Evolutionary conservation across 805 yeast genomes (phyloP), one percentile per base, ranked within the genome.

Genomic region (Zygoascus tannicola): DNA sequence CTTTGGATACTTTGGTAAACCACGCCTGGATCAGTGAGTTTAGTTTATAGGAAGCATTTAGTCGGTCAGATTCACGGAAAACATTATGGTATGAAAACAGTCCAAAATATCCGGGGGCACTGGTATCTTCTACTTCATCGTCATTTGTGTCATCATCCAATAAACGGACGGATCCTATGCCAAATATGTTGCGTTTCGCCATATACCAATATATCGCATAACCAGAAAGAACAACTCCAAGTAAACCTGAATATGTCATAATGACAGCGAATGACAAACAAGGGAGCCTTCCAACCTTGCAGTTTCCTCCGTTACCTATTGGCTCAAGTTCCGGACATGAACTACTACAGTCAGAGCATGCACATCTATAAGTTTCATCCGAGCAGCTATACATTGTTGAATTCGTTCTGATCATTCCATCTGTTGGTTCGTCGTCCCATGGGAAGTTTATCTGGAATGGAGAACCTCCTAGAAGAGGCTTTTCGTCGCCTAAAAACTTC

Each of bases 381-480:
- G 77, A 73, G 59, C 97, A 90, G 12, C 48, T 41, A 43, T 62
- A 55, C 2, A 63, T 55, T 2, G 56, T 44, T 0, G 54, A 53
- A 37, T 58, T 54, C 5, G 21, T 20, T 8, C 62, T 45, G 12
- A 68, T 56, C 33, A 55, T 56, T 51, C 73, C 56, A 1, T 48
- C 50, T 23, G 44, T 35, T 3, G 53, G 72, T 61, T 33, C 51
- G 26, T 46, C 47, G 10, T 59, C 56, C 66, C 77, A 85, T 2
- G 68, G 64, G 60, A 78, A 87, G 58, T 87, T 81, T 49, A 90
- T 88, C 60, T 90, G 97, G 59, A 90, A 86, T 0, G 97, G 97
- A 0, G 95, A 85, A 0, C 98, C 98, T 0, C 97, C 97, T 3
- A 90, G 68, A 54, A 85, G 52, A 0, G 97, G 97, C 60, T 90